phyloP scores from a whole-genome alignment of 495 filamentous ascomycete species.

The Penicillium fimorum region DNA sequence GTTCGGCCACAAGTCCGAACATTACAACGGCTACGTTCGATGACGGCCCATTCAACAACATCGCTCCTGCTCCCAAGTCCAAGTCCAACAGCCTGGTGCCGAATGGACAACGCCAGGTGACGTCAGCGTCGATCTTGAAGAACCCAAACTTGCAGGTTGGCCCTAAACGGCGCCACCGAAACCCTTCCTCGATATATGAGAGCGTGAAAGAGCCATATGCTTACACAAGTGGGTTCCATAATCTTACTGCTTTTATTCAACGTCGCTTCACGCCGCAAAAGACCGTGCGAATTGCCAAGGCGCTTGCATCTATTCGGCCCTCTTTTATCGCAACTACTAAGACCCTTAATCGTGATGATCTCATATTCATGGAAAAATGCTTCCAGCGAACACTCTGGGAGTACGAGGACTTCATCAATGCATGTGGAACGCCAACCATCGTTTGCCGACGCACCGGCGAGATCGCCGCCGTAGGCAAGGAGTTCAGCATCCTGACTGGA shows the following conservation, averaged over 20 bases:
- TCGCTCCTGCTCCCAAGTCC: conserved; percentile 23
- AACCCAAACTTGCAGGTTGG: conserved; percentile 52
- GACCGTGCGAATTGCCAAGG: conserved; percentile 75
- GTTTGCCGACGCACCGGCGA: conserved; percentile 91
- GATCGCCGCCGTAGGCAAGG: conserved; percentile 87
- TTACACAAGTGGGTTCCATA: conserved; percentile 88
- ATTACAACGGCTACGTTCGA: conserved; percentile 40
- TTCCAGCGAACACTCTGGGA: conserved; percentile 90
- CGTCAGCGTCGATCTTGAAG: conserved; percentile 43
- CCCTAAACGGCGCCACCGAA: conserved; percentile 55
- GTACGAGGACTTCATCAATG: conserved; percentile 87
- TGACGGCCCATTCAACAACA: conserved; percentile 31
- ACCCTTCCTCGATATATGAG: conserved; percentile 83
- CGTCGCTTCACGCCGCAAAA: conserved; percentile 68
- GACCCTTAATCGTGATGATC: conserved; percentile 77
- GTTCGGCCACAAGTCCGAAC: conserved; percentile 50
- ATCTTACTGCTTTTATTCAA: conserved; percentile 76
- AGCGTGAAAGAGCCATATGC: conserved; percentile 86
- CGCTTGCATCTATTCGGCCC: conserved; percentile 84
- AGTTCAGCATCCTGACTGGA: conserved; percentile 89
- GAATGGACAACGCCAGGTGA: conserved; percentile 41
- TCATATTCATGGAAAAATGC: conserved; percentile 96
- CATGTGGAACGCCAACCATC: conserved; percentile 83
- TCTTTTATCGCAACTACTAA: conserved; percentile 87
- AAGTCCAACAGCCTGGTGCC: conserved; percentile 39